A percentile compares a stretch with the other conserved stretches of the same genome.
Conservation (phyloP, 164 flowering plant genomes). For the Akebia trifoliata region DNA sequence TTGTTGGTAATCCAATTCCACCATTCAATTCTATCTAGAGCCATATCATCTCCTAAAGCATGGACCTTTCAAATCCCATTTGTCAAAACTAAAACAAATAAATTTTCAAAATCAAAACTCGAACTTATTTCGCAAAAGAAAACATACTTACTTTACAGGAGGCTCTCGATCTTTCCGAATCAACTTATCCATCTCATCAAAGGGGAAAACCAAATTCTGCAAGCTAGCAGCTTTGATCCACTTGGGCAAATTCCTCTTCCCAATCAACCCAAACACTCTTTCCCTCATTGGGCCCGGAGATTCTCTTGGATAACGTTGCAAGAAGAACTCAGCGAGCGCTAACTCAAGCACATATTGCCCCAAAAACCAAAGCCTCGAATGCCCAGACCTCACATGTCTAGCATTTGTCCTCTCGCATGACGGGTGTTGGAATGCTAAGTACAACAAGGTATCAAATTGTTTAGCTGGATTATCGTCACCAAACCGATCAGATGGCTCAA, state of each 20-base stretch:
- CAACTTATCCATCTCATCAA: slow-evolving; percentile 87
- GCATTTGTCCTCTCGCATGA: slow-evolving; percentile 71
- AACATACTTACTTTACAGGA: slow-evolving; percentile 72
- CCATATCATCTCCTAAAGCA: not conserved
- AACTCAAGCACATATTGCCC: slow-evolving; percentile 92
- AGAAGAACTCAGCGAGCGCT: slow-evolving; percentile 72
- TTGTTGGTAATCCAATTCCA: not conserved
- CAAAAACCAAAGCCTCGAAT: slow-evolving; percentile 78
- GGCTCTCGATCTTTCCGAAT: slow-evolving; percentile 72
- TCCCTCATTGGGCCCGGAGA: slow-evolving; percentile 96
- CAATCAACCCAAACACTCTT: slow-evolving; percentile 83
- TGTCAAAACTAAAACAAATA: not conserved
- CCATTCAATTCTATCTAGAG: not conserved
- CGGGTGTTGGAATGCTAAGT: slow-evolving; percentile 92
- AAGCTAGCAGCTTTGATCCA: slow-evolving; percentile 96
- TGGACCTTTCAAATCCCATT: not conserved
- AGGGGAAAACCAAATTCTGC: slow-evolving; percentile 90
- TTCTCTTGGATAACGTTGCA: slow-evolving; percentile 98
- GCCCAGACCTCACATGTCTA: slow-evolving; percentile 75
- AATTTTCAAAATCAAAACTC: not conserved
- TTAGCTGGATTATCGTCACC: slow-evolving; percentile 88
- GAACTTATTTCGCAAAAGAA: too few relatives aligned
- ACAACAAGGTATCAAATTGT: slow-evolving; percentile 85
- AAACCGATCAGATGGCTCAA: slow-evolving; percentile 66
- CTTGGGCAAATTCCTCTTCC: slow-evolving; percentile 79